Base-by-base conservation (phyloP, 495 filamentous ascomycete genomes). In the Pyronema domesticum region DNA sequence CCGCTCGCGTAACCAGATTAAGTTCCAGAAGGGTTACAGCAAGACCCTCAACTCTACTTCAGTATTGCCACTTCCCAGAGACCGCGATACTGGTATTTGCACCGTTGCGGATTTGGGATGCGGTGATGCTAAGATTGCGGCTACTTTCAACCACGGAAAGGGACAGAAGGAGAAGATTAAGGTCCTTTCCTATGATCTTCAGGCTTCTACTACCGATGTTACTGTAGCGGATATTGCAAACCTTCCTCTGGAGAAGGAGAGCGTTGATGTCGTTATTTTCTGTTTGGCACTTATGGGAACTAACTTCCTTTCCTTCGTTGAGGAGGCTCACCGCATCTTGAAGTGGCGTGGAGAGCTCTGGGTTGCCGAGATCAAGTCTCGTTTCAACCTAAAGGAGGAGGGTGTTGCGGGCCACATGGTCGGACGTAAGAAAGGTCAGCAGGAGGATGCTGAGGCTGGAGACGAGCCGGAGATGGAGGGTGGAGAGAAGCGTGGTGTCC, bases 231-330 rank as follows among this genome's bases (percentile, higher is more conserved):
- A 98, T 68, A 86, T 95, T 51, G 80, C 87, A 14, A 76, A 83
- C 54, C 72, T 98, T 2, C 87, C 87, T 0, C 64, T 94, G 1
- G 68, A 70, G 19, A 79, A 87, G 47, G 77, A 76, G 47, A 76
- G 73, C 37, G 80, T 87, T 18, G 86, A 98, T 64, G 73, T 98
- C 13, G 83, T 84, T 7, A 77, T 96, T 51, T 94, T 95, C 72
- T 98, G 91, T 69, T 73, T 98, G 18, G 89, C 89, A 54, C 75
- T 98, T 40, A 98, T 98, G 91, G 91, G 93, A 59, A 96, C 91
- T 13, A 98, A 98, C 69, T 98, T 91, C 86, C 74, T 94, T 17
- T 80, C 84, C 56, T 95, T 95, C 63, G 76, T 96, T 55, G 89
- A 95, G 62, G 91, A 98, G 69, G 87, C 89, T n/a, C 89, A 82